Conservation (phyloP, 169 alveolate genomes). For the Plasmodium vivax region DNA sequence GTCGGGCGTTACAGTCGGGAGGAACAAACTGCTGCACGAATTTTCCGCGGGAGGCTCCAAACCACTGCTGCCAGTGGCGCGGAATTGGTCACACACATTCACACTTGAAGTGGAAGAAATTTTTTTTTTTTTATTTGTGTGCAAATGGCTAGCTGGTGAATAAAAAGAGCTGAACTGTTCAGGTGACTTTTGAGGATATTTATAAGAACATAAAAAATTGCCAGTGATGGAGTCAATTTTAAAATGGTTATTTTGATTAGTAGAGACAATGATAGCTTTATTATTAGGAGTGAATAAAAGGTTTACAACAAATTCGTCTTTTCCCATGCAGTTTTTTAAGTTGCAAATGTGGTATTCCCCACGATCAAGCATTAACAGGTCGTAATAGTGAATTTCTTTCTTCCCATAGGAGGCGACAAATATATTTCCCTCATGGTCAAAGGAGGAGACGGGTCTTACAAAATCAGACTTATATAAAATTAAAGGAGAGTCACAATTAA, state of each 20-base stretch:
- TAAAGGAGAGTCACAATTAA: conserved; percentile 68
- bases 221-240: conserved; percentile 70
- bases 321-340: conserved; percentile 23
- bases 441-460: conserved; percentile 50
- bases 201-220: conserved; percentile 37
- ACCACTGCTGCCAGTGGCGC: not conserved
- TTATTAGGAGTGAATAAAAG: conserved; percentile 69
- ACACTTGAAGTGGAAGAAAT: not conserved
- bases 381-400: conserved; percentile 59
- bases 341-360: conserved; percentile 41
- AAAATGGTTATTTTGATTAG: conserved; percentile 42
- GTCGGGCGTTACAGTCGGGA: conserved; percentile 72
- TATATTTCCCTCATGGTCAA: conserved; percentile 68
- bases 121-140: conserved; percentile 9
- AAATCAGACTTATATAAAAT: conserved; percentile 46
- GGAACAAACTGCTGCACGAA: not conserved
- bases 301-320: conserved; percentile 36
- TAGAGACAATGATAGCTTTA: conserved; percentile 42
- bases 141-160: not conserved
- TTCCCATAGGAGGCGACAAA: conserved; percentile 60
- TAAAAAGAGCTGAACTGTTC: not conserved
- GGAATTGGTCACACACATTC: not conserved
- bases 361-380: conserved; percentile 53
- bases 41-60: not conserved
- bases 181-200: conserved; percentile 15